These are phyloP conservation scores for Nemania bipapillata DNA, from an alignment of 2,329 filamentous ascomycete species.

Conservation along the genomic window DNA sequence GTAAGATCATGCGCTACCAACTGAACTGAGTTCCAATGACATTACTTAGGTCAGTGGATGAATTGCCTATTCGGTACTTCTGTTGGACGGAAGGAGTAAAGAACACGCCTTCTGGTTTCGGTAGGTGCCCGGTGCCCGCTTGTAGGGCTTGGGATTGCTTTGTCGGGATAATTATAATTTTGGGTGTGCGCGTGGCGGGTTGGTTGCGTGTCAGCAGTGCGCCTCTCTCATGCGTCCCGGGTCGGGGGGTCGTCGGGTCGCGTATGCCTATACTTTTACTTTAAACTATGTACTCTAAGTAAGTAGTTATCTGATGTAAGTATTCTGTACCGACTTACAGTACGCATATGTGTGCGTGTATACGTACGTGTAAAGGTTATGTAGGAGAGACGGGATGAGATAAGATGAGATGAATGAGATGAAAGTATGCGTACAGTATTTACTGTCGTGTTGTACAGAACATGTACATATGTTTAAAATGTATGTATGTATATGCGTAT, in stretches of 20 bases:
- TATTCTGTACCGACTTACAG: too few species aligned
- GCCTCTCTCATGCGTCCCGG: too few species aligned
- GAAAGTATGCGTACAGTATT: too few species aligned
- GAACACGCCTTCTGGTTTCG: conserved; percentile 3
- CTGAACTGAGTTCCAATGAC: too few species aligned
- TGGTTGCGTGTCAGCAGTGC: background rate
- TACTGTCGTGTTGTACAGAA: too few species aligned
- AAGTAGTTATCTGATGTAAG: background rate
- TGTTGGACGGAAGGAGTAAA: background rate
- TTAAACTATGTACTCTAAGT: too few species aligned
- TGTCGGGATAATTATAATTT: background rate
- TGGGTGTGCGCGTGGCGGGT: background rate
- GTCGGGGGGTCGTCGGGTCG: background rate
- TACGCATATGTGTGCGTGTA: background rate
- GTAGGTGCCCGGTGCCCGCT: conserved; percentile 6
- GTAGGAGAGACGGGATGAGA: background rate
- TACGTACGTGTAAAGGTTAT: background rate
- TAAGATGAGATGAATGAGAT: too few species aligned
- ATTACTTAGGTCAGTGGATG: too few species aligned
- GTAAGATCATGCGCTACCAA: too few species aligned
- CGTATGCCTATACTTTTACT: too few species aligned
- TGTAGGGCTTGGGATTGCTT: background rate
- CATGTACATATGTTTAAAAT: too few species aligned
- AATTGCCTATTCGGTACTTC: conserved; percentile 4
- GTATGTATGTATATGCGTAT: too few species aligned